Base-by-base conservation (phyloP, 352 stramenopile genomes). In the Thalassiosira sp. region DNA sequence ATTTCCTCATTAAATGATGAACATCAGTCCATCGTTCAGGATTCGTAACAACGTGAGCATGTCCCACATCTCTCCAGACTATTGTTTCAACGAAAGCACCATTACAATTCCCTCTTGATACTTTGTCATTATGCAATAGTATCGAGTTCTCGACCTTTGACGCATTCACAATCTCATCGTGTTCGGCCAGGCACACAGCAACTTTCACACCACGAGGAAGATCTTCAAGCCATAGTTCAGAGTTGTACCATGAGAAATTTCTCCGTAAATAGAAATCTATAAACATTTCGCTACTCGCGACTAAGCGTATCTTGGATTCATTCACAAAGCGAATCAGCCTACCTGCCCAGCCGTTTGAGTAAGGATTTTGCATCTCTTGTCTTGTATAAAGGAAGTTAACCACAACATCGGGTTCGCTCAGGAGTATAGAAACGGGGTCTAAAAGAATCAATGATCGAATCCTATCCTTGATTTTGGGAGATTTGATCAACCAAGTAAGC, bases 171-270 rank as follows among this genome's bases (percentile, higher is more conserved):
- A 94, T 92, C 57, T 91, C 77, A 75, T 94, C 88, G 27, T 80
- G 28, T 58, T 85, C 72, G 13, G 85, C 77, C 25, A 93, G 31
- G 46, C 56, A 80, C 3, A 94, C 67, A 0, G 90, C 27, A 11
- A 92, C 63, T 25, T 82, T 73, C 1, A 83, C 69, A 56, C 81
- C 5, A 2, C 7, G 20, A 0, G 80, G 70, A n/a, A 93, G 62
- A 65, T 93, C 85, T 42, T 91, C 74, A 28, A 94, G 63, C 84
- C 84, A 94, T 24, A 94, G 68, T 78, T 94, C 87, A 37, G 68
- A 87, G 49, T 93, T 92, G 65, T 94, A 93, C 87, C 88, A 94
- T 15, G 74, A 79, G 81, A 94, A 94, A 48, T 94, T 83, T 46
- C 90, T 54, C 52, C 87, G 68, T 8, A 94, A 58, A 58, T 92